These are phyloP conservation scores for Hemerocallis citrina DNA, from an alignment of 106 monocot genomes.

Conservation along the genomic window DNA sequence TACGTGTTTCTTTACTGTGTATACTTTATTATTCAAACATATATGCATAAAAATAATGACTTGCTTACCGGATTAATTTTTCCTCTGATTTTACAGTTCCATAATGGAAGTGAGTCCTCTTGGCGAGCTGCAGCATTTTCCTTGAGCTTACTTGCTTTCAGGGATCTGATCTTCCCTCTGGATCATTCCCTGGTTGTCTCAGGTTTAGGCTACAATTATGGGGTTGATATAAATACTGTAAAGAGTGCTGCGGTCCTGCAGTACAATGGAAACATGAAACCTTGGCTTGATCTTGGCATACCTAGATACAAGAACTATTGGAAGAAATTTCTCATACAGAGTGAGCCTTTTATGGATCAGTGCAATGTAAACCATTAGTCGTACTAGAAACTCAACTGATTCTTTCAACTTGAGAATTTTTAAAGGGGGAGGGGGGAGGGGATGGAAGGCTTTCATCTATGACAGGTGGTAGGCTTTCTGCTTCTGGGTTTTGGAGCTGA, in stretches of 20 bases:
- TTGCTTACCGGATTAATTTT: background rate
- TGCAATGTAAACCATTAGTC: constrained; percentile 53
- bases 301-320: constrained; percentile 57
- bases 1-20: no score
- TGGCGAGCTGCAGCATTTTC: constrained; percentile 43
- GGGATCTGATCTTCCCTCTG: constrained; percentile 25
- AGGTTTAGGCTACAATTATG: constrained; percentile 54
- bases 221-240: constrained; percentile 15
- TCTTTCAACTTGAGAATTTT: background rate
- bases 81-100: constrained; percentile 15
- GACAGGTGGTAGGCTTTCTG: background rate
- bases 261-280: constrained; percentile 81
- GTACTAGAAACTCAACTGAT: background rate
- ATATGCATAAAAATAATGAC: no score
- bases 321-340: constrained; percentile 39
- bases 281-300: constrained; percentile 72
- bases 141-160: constrained; percentile 44
- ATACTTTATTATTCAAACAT: no score
- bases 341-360: constrained; percentile 49
- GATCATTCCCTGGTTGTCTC: constrained; percentile 40
- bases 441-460: background rate
- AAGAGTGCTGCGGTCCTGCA: constrained; percentile 33
- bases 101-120: constrained; percentile 21
- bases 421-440: background rate
- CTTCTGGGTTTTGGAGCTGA: background rate